Base-by-base conservation (phyloP, 345 rosid species). In the Acer campestre region DNA sequence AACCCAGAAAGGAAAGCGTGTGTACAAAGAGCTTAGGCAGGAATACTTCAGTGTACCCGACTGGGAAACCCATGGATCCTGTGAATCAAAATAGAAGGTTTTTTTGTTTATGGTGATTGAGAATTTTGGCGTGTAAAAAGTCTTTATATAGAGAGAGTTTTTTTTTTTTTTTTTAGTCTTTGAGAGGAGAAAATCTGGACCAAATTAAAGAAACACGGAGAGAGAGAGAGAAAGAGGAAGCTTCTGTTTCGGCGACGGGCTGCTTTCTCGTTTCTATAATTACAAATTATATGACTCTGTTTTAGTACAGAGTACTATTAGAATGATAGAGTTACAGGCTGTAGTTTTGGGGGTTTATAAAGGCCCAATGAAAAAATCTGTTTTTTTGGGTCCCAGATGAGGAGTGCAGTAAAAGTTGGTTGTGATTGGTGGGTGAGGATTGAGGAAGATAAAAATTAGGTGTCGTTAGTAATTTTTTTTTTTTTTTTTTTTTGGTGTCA, bases 41-140 rank as follows among this genome's bases (percentile, higher is more conserved):
- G 81, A 86, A 88, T 6, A 91, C 91, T 68, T 95, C 94, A 3
- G 93, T 84, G 84, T 89, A 95, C 38, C 89, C 94, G 42, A 93
- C 89, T 10, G 98, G 95, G 76, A 93, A 95, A 2, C 98, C 98
- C 98, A 95, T 93, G 69, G 74, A 27, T 70, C 59, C 72, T 35
- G 51, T 14, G 67, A 13, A 4, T 63, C 70, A 23, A 65, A 61
- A 61, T 29, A 20, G 27, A 65, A 27, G 1, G 38, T 35, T 35
- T 10, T 3, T 14, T 73, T 29, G 27, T 61, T n/a, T 23, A 44
- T 27, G 73, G 69, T 10, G 53, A n/a, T 64, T 16, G 44, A 16
- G 68, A 61, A 27, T 20, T 64, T 7, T 4, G 55, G 9, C 56
- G 23, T 35, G 17, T 40, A 61, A 59, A 72, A 67, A 73, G 73